Base-by-base conservation (phyloP, 345 rosid genomes). In the Jatropha curcas region DNA sequence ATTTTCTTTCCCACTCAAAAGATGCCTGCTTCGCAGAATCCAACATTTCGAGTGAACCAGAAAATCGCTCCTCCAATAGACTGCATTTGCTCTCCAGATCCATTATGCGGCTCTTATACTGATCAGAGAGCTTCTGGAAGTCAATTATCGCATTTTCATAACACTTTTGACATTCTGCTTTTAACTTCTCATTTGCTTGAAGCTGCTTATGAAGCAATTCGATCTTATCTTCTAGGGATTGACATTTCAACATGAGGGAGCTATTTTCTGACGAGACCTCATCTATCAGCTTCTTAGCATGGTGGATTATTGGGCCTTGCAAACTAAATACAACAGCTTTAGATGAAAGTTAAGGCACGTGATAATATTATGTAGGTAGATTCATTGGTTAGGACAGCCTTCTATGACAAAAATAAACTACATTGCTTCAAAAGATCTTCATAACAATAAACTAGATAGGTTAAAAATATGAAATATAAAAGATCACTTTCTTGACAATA, bases 21-120 rank as follows among this genome's bases (percentile, higher is more conserved):
- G 85, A 76, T 37, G 82, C 90, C 60, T 79, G 79, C 81, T 82
- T 79, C 33, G 80, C 53, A 16, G 82, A 79, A 64, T 82, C 88
- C 70, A 84, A 30, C 52, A 69, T 76, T 45, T 82, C 82, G 71
- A 75, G 67, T 50, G 78, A 80, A 61, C 79, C 60, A 33, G 84
- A 84, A 39, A 67, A 80, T 22, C 84, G 81, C 66, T 84, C 75
- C 68, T 84, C 83, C 33, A 79, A 51, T 8, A 74, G 57, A 59
- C 72, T 77, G 45, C 71, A 79, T 66, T 79, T 83, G 46, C 67
- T 76, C 60, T 83, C 84, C 75, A 83, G 37, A 63, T 75, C 79
- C 51, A 70, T 41, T 52, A 81, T 83, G 37, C 86, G 85, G 50
- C 76, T 56, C 68, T 69, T 79, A 46, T 81, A 84, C 43, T 77